These are phyloP conservation scores for Cercospora canescens DNA, from an alignment of 2,329 filamentous ascomycete species.

Conservation along the genomic window DNA sequence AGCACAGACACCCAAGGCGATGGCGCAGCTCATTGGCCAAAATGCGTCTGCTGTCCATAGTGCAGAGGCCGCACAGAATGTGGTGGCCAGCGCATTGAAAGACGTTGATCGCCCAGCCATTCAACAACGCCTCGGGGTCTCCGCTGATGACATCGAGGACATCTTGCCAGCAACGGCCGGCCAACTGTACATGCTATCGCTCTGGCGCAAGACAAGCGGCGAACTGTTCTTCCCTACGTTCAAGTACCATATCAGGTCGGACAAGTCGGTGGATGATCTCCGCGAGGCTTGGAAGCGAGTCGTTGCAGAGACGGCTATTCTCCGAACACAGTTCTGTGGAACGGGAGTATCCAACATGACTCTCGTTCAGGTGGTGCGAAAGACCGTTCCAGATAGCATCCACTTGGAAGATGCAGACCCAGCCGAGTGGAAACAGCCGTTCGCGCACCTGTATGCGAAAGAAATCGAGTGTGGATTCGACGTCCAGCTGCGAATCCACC, in stretches of 20 bases:
- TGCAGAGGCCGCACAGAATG: slow-evolving; percentile 38
- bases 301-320: slow-evolving; percentile 57
- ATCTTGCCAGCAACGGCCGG: slow-evolving; percentile 72
- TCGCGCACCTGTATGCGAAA: slow-evolving; percentile 26
- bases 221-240: slow-evolving; percentile 74
- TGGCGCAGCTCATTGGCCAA: slow-evolving; percentile 49
- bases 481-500: slow-evolving; percentile 64
- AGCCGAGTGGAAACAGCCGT: slow-evolving; percentile 18
- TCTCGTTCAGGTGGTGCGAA: slow-evolving; percentile 64
- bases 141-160: slow-evolving; percentile 50
- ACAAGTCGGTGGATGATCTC: slow-evolving; percentile 45
- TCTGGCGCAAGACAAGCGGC: slow-evolving; percentile 70
- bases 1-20: slow-evolving; percentile 63
- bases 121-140: slow-evolving; percentile 37
- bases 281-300: slow-evolving; percentile 63
- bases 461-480: slow-evolving; percentile 19
- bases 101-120: slow-evolving; percentile 11
- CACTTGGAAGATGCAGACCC: slow-evolving; percentile 22
- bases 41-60: neutral
- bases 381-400: slow-evolving; percentile 39
- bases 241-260: slow-evolving; percentile 54
- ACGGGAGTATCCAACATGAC: slow-evolving; percentile 45
- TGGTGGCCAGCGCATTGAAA: slow-evolving; percentile 19
- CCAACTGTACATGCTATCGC: slow-evolving; percentile 77
- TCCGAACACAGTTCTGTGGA: slow-evolving; percentile 67